Conservation (phyloP, 1,139 yeast genomes). For the Nakaseomyces delphensis region DNA sequence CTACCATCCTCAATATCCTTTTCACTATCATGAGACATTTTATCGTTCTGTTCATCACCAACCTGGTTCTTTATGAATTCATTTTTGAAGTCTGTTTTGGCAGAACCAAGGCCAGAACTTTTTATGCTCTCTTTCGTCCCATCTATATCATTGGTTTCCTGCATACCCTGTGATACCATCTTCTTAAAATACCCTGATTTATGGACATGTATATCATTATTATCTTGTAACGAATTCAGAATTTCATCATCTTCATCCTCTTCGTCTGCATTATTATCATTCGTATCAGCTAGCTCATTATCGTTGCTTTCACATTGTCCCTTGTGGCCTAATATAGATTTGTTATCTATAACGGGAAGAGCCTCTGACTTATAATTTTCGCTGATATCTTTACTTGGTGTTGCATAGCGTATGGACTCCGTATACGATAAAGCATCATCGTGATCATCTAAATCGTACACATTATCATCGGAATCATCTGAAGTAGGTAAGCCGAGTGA, state of each 20-base stretch:
- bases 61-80: neutral
- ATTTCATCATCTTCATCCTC: slow-evolving; percentile 2
- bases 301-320: slow-evolving; percentile 6
- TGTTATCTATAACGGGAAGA: neutral
- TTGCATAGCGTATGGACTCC: slow-evolving; percentile 12
- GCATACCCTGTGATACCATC: slow-evolving; percentile 14
- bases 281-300: slow-evolving; percentile 9
- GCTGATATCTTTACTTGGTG: neutral
- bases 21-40: neutral
- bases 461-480: slow-evolving; percentile 9
- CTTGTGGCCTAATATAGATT: neutral
- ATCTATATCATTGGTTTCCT: slow-evolving; percentile 6
- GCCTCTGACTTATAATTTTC: slow-evolving; percentile 1
- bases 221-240: slow-evolving; percentile 9
- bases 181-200: slow-evolving; percentile 24
- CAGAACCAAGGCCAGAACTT: neutral
- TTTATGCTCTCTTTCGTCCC: neutral
- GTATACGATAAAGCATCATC: slow-evolving; percentile 20
- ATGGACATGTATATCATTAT: slow-evolving; percentile 14
- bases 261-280: slow-evolving; percentile 1
- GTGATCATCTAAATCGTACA: slow-evolving; percentile 2
- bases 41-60: neutral
- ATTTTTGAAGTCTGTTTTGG: neutral
- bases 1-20: neutral
- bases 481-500: neutral